Percentiles rank a stretch among this genome's conserved stretches.
Conservation (phyloP, 352 stramenopile genomes). For the Globisporangium radiosum region DNA sequence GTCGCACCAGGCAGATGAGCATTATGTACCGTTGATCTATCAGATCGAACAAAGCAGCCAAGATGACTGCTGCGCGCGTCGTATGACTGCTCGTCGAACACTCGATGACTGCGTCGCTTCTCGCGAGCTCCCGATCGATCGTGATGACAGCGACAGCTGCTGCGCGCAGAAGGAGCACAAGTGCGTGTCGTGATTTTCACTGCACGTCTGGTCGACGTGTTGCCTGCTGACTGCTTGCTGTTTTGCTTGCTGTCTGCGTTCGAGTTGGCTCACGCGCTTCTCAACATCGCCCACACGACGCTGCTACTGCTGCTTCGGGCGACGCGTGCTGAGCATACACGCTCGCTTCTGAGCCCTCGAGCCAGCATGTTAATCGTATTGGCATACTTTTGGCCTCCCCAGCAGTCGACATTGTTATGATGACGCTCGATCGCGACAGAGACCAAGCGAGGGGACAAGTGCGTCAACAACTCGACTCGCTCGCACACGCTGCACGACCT, state of each 20-base stretch:
- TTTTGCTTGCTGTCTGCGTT: too few relatives aligned
- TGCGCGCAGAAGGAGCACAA: too few relatives aligned
- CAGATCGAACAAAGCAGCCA: too few relatives aligned
- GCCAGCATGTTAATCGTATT: too few relatives aligned
- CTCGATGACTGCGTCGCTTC: neutral
- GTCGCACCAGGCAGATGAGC: too few relatives aligned
- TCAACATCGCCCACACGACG: neutral
- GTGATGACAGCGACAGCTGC: neutral
- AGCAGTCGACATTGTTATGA: neutral
- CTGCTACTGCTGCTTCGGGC: neutral
- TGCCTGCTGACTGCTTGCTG: neutral
- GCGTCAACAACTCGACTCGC: neutral
- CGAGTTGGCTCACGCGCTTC: too few relatives aligned
- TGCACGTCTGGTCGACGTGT: neutral
- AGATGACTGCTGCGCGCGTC: too few relatives aligned
- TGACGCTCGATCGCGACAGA: neutral
- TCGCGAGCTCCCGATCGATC: neutral
- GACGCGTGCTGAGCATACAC: neutral
- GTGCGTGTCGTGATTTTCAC: too few relatives aligned
- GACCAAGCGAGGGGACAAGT: slow-evolving; percentile 1
- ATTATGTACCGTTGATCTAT: too few relatives aligned
- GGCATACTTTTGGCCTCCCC: too few relatives aligned
- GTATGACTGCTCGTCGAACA: slow-evolving; percentile 1
- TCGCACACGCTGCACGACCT: neutral
- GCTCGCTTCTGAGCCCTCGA: too few relatives aligned